Conservation (phyloP, 768 basidiomycete species). For the Termitomyces bulborhizus region DNA sequence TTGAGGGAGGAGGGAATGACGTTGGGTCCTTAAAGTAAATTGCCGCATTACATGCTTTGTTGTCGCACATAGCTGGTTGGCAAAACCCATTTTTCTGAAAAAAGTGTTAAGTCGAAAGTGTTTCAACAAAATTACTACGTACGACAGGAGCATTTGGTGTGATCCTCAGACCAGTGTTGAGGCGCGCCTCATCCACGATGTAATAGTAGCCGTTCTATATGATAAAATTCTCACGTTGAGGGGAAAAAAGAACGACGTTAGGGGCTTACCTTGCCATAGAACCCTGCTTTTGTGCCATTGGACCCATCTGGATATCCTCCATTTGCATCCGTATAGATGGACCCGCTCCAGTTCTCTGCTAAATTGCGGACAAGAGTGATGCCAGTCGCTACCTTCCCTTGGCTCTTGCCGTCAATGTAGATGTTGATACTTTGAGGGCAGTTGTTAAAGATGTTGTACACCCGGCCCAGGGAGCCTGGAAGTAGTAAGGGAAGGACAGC, state of each 20-base stretch:
- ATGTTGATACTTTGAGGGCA: constrained; percentile 6
- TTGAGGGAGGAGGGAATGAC: constrained; percentile 16
- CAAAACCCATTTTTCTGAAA: constrained; percentile 17
- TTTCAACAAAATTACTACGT: background rate
- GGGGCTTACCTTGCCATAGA: constrained; percentile 18
- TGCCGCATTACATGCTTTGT: constrained; percentile 12
- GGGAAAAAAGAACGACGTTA: background rate
- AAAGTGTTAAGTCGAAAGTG: background rate
- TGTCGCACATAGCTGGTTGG: constrained; percentile 14
- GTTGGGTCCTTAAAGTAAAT: constrained; percentile 16
- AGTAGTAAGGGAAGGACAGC: background rate
- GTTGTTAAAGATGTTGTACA: constrained; percentile 12
- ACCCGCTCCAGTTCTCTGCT: constrained; percentile 17
- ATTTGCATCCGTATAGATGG: constrained; percentile 22
- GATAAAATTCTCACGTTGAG: background rate
- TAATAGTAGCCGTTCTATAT: constrained; percentile 22
- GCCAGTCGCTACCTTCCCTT: constrained; percentile 6
- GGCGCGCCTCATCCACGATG: constrained; percentile 22
- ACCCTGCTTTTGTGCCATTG: constrained; percentile 21
- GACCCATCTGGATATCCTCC: constrained; percentile 18
- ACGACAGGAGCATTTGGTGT: constrained; percentile 17
- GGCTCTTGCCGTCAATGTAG: constrained; percentile 4
- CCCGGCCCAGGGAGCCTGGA: constrained; percentile 4
- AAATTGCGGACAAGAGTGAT: constrained; percentile 4
- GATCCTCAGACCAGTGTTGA: constrained; percentile 28